phyloP scores from a whole-genome alignment of 345 rosid species.

The Cochlearia excelsa region DNA sequence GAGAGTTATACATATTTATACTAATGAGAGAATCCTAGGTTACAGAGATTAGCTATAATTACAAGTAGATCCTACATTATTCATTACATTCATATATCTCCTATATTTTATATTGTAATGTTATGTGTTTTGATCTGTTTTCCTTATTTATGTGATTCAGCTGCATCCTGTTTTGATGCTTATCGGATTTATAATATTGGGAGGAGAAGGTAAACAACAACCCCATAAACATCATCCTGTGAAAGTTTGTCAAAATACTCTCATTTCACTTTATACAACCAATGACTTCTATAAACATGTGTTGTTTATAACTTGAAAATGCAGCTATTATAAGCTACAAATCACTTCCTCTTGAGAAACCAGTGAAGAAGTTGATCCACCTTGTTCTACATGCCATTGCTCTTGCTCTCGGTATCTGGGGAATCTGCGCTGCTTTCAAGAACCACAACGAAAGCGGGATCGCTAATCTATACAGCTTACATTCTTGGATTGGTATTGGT shows the following conservation, averaged over 20 bases:
- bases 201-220: conserved; percentile 80
- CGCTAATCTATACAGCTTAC: conserved; percentile 85
- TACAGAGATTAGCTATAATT: too few relatives aligned
- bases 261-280: too few relatives aligned
- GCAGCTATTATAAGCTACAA: conserved; percentile 86
- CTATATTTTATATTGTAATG: conserved; percentile 6
- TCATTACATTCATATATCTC: too few relatives aligned
- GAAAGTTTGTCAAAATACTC: neutral
- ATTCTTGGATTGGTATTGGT: conserved; percentile 89
- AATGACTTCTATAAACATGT: neutral
- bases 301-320: neutral
- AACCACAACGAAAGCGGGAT: conserved; percentile 77
- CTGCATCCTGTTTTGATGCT: conserved; percentile 91
- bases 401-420: conserved; percentile 67
- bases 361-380: conserved; percentile 77
- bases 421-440: conserved; percentile 80
- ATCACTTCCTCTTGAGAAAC: conserved; percentile 60
- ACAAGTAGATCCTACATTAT: too few relatives aligned
- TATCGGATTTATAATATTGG: conserved; percentile 76
- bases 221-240: neutral
- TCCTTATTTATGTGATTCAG: conserved; percentile 39
- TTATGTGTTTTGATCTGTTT: neutral
- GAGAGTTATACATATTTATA: too few relatives aligned
- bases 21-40: too few relatives aligned
- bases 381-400: conserved; percentile 80